Evolutionary conservation across 257 asterid species (phyloP), one percentile per base, ranked within the genome.

Genomic region (Jacaranda mimosifolia): DNA sequence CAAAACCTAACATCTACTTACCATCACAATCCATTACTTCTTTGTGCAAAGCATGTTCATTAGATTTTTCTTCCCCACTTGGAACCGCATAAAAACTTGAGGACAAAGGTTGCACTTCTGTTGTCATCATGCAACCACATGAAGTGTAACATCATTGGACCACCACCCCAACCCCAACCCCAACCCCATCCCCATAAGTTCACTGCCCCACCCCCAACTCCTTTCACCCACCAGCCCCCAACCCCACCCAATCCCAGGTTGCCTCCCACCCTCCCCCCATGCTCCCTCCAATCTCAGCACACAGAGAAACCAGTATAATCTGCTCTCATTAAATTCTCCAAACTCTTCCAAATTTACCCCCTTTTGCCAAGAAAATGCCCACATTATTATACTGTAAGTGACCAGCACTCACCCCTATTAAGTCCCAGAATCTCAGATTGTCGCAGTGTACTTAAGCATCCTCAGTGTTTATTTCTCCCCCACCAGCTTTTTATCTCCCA

Each of bases 91-190:
- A 58, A 26, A 78, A 21, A n/a, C n/a, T n/a, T n/a, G n/a, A n/a
- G n/a, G 64, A 80, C 80, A 69, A 80, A 66, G 80, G 69, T 68
- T 68, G 63, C 64, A 63, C 26, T 6, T 13, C 65, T n/a, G n/a
- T n/a, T n/a, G n/a, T n/a, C n/a, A n/a, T n/a, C 60, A 64, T 64
- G 18, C 60, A 57, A 65, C n/a, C 81, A 63, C 74, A 64, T 70
- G 81, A 80, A 81, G 68, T 63, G 78, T 81, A 80, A 46, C 83
- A 76, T 83, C 87, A 84, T 52, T 80, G 87, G 91, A 82, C 86
- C 88, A 80, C 88, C 74, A 72, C 53, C 72, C 3, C 26, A 42
- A 19, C 63, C 71, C 18, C 78, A 38, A 10, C 51, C n/a, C n/a
- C n/a, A n/a, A n/a, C n/a, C n/a, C n/a, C n/a, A n/a, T n/a, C 68